Conservation (phyloP, 306 rosid species). For the Cucurbita maxima region DNA sequence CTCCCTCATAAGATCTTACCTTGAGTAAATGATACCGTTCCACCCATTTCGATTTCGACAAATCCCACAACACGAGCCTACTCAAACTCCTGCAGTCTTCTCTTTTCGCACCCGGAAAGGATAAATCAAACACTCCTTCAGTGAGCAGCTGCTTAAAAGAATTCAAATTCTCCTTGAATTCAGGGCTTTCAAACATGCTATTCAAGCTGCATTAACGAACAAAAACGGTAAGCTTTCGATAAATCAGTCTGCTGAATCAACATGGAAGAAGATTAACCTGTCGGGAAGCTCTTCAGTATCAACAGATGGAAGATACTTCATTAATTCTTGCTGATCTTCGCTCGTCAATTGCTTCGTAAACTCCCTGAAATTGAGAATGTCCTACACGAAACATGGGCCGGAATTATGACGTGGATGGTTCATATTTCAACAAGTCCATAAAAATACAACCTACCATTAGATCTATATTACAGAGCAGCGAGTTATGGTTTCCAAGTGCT, state of each 20-base stretch:
- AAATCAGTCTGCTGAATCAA: neutral
- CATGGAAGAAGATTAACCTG: conserved; percentile 30
- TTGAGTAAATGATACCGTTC: conserved; percentile 49
- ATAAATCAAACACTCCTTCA: conserved; percentile 75
- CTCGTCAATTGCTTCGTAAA: conserved; percentile 52
- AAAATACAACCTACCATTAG: conserved; percentile 52
- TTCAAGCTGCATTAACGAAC: conserved; percentile 54
- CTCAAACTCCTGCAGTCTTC: conserved; percentile 76
- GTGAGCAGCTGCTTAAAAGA: conserved; percentile 77
- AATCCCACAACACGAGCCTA: conserved; percentile 47
- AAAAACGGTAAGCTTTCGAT: conserved; percentile 4
- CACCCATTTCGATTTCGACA: conserved; percentile 68
- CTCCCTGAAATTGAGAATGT: conserved; percentile 60
- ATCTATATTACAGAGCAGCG: conserved; percentile 58
- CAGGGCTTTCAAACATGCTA: conserved; percentile 56
- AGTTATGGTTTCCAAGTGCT: conserved; percentile 53
- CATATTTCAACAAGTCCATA: neutral
- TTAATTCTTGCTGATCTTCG: conserved; percentile 75
- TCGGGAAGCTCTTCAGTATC: conserved; percentile 62
- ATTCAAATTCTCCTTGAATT: conserved; percentile 67
- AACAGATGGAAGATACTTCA: conserved; percentile 57
- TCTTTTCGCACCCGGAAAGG: conserved; percentile 44
- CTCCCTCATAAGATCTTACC: conserved; percentile 29
- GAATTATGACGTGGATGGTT: neutral
- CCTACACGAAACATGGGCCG: conserved; percentile 24